These are phyloP conservation scores for Kondoa malvinella DNA, from an alignment of 768 basidiomycete genomes.

Conservation along the genomic window DNA sequence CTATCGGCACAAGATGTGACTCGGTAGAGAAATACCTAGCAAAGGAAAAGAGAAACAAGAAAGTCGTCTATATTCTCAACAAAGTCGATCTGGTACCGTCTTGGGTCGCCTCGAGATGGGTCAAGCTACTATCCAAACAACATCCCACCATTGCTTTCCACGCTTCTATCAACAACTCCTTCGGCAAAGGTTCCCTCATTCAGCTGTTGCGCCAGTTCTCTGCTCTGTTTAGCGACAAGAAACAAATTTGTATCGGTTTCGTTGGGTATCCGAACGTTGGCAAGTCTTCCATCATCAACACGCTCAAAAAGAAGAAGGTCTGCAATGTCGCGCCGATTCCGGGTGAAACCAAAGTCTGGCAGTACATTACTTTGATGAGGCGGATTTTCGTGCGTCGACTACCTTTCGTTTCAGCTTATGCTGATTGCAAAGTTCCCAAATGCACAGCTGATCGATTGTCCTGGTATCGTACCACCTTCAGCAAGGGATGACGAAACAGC, in stretches of 20 bases:
- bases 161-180: conserved; percentile 95
- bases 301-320: conserved; percentile 91
- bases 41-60: conserved; percentile 95
- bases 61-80: conserved; percentile 88
- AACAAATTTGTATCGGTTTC: conserved; percentile 96
- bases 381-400: conserved; percentile 49
- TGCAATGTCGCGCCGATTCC: conserved; percentile 92
- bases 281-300: conserved; percentile 94
- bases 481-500: conserved; percentile 75
- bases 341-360: conserved; percentile 99
- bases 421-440: not conserved
- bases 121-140: conserved; percentile 80
- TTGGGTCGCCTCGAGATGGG: conserved; percentile 96
- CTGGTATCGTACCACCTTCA: conserved; percentile 89
- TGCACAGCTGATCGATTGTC: conserved; percentile 72
- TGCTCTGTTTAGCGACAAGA: conserved; percentile 92
- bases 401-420: not conserved
- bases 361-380: conserved; percentile 92
- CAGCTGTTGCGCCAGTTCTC: conserved; percentile 92
- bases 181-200: conserved; percentile 95
- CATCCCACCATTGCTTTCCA: conserved; percentile 98
- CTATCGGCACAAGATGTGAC: conserved; percentile 84
- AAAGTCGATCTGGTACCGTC: conserved; percentile 97
- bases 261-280: conserved; percentile 98
- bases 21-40: conserved; percentile 79